Evolutionary conservation across 768 basidiomycete genomes (phyloP).

Genomic region (Mycena polygramma): DNA sequence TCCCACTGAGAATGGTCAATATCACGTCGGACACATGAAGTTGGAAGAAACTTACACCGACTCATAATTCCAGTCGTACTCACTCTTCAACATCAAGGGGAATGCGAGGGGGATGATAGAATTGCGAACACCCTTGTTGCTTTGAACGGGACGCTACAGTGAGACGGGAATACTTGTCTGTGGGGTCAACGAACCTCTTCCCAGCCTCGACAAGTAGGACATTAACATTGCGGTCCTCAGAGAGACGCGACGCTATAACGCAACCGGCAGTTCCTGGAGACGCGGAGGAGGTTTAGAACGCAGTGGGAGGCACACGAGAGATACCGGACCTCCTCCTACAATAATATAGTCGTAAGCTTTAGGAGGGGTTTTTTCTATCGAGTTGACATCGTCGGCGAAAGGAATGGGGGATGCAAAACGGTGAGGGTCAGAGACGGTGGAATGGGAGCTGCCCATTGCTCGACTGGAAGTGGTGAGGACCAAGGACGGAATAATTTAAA

Average conservation of each 20-base stretch:
- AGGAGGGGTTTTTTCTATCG: neutral
- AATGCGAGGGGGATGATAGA: constrained; percentile 4
- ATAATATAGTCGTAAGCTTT: constrained; percentile 5
- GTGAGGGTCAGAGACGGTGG: constrained; percentile 1
- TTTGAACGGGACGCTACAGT: neutral
- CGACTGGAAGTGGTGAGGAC: neutral
- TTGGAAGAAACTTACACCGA: neutral
- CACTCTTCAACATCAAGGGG: constrained; percentile 1
- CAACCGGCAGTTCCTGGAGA: constrained; percentile 10
- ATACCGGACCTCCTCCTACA: neutral
- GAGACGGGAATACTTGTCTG: neutral
- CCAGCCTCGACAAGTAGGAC: constrained; percentile 1
- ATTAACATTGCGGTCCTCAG: neutral
- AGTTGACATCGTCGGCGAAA: neutral
- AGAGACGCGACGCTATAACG: neutral
- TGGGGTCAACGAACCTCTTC: neutral
- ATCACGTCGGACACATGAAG: neutral
- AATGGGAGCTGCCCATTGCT: neutral
- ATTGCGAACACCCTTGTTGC: constrained; percentile 10
- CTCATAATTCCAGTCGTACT: constrained; percentile 12
- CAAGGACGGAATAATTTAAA: neutral
- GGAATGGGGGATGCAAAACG: neutral
- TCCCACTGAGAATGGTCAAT: neutral
- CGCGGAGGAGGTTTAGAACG: neutral
- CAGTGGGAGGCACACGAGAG: neutral